A percentile compares a stretch with the other conserved stretches of the same genome.
These are phyloP conservation scores for Quercus bicolor DNA, from an alignment of 306 rosid genomes.

Conservation along the genomic window DNA sequence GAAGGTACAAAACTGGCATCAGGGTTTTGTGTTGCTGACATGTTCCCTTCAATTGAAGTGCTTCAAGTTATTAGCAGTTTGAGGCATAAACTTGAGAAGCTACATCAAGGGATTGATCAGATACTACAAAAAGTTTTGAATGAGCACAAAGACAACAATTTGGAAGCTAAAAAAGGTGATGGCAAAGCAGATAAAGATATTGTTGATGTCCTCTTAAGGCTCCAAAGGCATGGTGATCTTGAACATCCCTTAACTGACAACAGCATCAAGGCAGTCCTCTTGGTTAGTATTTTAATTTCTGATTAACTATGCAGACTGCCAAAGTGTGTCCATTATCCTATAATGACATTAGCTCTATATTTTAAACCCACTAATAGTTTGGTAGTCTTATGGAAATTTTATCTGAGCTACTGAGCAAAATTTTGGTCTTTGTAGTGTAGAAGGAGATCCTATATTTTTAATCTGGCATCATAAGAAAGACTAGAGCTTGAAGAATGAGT, in stretches of 20 bases:
- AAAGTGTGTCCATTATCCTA: too few species aligned
- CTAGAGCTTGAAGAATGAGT: too few species aligned
- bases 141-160: not conserved
- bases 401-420: too few species aligned
- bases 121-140: constrained; percentile 7
- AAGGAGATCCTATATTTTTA: too few species aligned
- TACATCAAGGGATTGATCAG: not conserved
- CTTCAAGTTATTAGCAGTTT: constrained; percentile 20
- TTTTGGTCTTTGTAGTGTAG: too few species aligned
- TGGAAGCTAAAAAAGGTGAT: not conserved
- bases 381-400: too few species aligned
- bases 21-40: constrained; percentile 31
- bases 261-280: constrained; percentile 10
- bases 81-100: constrained; percentile 29
- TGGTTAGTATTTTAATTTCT: not conserved
- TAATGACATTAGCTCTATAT: too few species aligned
- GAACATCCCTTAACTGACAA: not conserved
- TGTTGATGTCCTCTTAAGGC: constrained; percentile 6
- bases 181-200: not conserved
- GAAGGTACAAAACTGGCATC: not conserved
- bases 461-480: too few species aligned
- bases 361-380: too few species aligned
- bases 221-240: not conserved
- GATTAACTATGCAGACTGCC: too few species aligned
- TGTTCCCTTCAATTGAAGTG: constrained; percentile 38